Evolutionary conservation across 2,329 filamentous ascomycete species (phyloP), one percentile per base, ranked within the genome.

Genomic region (Camillea tinctor): DNA sequence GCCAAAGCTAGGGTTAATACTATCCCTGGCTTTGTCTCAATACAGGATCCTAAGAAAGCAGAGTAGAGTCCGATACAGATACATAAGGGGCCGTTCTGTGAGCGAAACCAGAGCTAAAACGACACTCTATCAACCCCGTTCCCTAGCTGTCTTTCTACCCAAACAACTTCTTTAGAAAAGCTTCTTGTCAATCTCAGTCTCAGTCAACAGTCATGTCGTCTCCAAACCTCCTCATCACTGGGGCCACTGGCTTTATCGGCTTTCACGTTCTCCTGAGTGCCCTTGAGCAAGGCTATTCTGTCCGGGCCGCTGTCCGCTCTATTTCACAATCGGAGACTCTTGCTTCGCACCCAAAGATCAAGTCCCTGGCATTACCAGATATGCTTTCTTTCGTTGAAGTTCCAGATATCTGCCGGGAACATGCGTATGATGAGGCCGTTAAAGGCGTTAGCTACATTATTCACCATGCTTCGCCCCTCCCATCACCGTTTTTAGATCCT

Each of bases 391-490:
- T 66, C 58, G 60, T 68, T 21, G 59, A 76, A 36, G 73, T 80
- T 1, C 73, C 76, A 1, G 75, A 79, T 55, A 72, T 79, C 22
- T 66, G 71, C 0, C 65, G 63, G 3, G 65, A 69, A 0, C 71
- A 71, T 17, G 77, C 78, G 1, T 80, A 77, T 54, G 73, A 79
- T 24, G 70, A 76, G 24, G 77, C 76, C 13, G 71, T 78, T 57
- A 66, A 74, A 50, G 77, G 71, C 3, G 74, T 76, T 48, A 70
- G 70, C 17, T 52, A 52, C 19, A 20, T 52, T 23, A 23, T 52
- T n/a, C 76, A 74, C 64, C 71, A 80, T 53, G 66, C 76, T 19
- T 70, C 75, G 69, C 61, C 52, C 69, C 44, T 71, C 66, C 65
- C 73, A 53, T 55, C 64, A 40, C 70, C 64, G 7, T 57, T 75